Evolutionary conservation across 257 asterid species (phyloP).

Genomic region (Solanum dulcamara): DNA sequence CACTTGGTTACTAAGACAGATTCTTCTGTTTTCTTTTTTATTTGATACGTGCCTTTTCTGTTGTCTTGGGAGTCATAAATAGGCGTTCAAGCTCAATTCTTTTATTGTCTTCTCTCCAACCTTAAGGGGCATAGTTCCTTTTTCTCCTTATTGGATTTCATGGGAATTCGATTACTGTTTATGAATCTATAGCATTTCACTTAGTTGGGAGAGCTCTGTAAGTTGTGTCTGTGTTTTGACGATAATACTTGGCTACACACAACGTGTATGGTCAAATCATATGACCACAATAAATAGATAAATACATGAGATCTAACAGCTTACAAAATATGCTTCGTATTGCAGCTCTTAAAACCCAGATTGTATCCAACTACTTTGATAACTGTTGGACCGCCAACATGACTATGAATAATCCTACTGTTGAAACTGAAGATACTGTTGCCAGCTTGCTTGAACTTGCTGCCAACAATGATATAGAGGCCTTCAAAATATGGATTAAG

Average conservation of each 20-base stretch:
- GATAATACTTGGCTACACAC: background rate
- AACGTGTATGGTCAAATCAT: background rate
- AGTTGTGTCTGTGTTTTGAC: background rate
- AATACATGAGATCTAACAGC: background rate
- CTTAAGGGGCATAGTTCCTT: background rate
- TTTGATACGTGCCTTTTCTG: background rate
- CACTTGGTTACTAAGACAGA: background rate
- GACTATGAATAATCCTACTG: slow-evolving; percentile 11
- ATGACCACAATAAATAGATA: background rate
- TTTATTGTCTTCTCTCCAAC: background rate
- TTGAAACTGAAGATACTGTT: slow-evolving; percentile 1
- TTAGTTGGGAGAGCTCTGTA: background rate
- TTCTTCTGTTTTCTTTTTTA: background rate
- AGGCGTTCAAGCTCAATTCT: background rate
- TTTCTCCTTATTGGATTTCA: background rate
- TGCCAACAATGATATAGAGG: slow-evolving; percentile 5
- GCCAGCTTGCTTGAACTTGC: slow-evolving; percentile 11
- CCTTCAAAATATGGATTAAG: slow-evolving; percentile 28
- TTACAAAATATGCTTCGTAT: background rate
- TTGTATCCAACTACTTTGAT: background rate
- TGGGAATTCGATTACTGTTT: background rate
- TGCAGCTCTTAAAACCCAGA: slow-evolving; percentile 8
- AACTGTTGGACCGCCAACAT: slow-evolving; percentile 7
- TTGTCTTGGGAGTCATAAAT: background rate
- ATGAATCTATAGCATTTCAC: background rate